These are phyloP conservation scores for Mycena floridula DNA, from an alignment of 768 basidiomycete genomes.

Conservation along the genomic window DNA sequence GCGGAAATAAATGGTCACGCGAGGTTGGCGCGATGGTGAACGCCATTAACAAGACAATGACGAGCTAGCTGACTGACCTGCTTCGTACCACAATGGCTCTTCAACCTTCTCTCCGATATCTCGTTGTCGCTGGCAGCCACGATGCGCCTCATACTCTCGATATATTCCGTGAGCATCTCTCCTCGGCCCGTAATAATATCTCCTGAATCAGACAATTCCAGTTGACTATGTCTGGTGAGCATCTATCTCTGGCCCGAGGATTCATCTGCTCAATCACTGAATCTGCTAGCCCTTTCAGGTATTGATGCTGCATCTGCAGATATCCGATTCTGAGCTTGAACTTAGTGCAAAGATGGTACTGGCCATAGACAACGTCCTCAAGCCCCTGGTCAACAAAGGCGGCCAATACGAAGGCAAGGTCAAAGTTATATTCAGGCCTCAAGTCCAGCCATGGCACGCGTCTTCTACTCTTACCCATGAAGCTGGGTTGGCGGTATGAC, in stretches of 20 bases:
- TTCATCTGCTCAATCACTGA: no score
- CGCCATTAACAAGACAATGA: no score
- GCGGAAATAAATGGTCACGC: no score
- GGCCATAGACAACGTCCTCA: constrained; percentile 53
- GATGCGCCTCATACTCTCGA: constrained; percentile 75
- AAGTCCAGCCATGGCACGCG: constrained; percentile 78
- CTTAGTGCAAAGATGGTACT: constrained; percentile 54
- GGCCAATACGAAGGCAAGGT: constrained; percentile 70
- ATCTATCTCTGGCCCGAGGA: no score
- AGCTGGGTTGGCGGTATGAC: constrained; percentile 68
- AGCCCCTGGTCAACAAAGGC: constrained; percentile 48
- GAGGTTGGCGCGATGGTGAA: no score
- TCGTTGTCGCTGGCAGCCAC: constrained; percentile 52
- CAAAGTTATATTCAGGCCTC: constrained; percentile 63
- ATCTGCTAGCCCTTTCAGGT: constrained; percentile 87
- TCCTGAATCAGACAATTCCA: constrained; percentile 17
- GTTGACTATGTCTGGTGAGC: constrained; percentile 92
- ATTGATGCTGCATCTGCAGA: background rate
- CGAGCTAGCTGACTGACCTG: no score
- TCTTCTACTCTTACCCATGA: constrained; percentile 76
- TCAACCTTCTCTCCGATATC: constrained; percentile 63
- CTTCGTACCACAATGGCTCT: constrained; percentile 79
- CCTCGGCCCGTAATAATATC: no score
- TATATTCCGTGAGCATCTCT: constrained; percentile 54
- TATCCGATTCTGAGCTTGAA: background rate